Evolutionary conservation across 331 rosid genomes (phyloP).

Genomic region (Malus hybrid): DNA sequence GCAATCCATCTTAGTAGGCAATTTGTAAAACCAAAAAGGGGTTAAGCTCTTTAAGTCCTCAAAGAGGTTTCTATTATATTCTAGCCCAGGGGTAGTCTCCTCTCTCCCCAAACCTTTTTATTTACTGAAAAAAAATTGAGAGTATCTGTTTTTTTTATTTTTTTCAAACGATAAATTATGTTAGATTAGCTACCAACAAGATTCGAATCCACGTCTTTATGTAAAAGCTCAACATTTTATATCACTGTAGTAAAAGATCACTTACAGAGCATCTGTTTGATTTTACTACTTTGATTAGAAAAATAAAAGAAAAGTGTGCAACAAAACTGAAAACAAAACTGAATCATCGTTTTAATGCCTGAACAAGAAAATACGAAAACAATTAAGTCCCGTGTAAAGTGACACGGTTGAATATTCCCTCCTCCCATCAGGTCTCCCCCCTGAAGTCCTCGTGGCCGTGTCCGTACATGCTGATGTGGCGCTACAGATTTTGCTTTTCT

Average conservation of each 20-base stretch:
- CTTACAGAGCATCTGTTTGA: too few relatives aligned
- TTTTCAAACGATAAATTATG: too few relatives aligned
- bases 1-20: background rate
- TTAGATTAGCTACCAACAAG: too few relatives aligned
- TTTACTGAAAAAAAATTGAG: too few relatives aligned
- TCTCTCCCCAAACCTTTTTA: background rate
- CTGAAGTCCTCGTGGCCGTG: background rate
- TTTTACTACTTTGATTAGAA: background rate
- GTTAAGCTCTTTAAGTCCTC: too few relatives aligned
- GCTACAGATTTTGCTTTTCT: background rate
- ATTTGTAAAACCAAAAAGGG: too few relatives aligned
- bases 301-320: background rate
- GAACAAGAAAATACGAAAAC: background rate
- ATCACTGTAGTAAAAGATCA: rapidly evolving
- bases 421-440: background rate
- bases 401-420: background rate
- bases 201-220: too few relatives aligned
- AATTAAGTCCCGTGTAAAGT: background rate
- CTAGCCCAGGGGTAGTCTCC: background rate
- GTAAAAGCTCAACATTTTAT: too few relatives aligned
- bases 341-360: background rate
- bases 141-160: too few relatives aligned
- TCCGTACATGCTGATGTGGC: slow-evolving; percentile 16
- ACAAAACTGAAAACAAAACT: background rate
- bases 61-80: background rate